phyloP scores from a whole-genome alignment of 75 land plant genomes.

The Pinus albicaulis region DNA sequence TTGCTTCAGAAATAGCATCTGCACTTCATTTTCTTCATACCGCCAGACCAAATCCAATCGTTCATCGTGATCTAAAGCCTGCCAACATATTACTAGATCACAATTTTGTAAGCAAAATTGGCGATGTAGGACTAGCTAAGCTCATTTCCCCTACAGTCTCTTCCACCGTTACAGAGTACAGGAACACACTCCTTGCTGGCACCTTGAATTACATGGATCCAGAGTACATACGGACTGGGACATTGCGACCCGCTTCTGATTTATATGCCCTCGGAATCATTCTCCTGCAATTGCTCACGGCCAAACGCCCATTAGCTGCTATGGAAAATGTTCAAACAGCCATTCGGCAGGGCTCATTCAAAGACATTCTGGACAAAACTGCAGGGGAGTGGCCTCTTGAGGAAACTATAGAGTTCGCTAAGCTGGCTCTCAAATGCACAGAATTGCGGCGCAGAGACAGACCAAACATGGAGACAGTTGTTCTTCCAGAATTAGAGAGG shows the following conservation, averaged over 20 bases:
- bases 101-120: conserved; percentile 71
- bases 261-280: conserved; percentile 72
- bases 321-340: conserved; percentile 51
- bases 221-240: conserved; percentile 72
- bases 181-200: conserved; percentile 60
- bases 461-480: conserved; percentile 33
- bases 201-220: conserved; percentile 84
- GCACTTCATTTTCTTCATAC: conserved; percentile 65
- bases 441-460: conserved; percentile 49
- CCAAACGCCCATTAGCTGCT: conserved; percentile 54
- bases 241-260: conserved; percentile 61
- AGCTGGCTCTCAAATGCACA: conserved; percentile 45
- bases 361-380: conserved; percentile 33
- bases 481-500: conserved; percentile 33
- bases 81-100: conserved; percentile 67
- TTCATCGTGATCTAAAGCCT: conserved; percentile 81
- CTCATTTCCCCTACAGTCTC: conserved; percentile 21
- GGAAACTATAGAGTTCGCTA: conserved; percentile 35
- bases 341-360: conserved; percentile 26
- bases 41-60: conserved; percentile 54
- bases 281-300: conserved; percentile 61
- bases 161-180: conserved; percentile 24
- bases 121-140: conserved; percentile 71
- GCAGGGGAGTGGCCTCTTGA: conserved; percentile 51
- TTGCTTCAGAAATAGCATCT: conserved; percentile 72